Evolutionary conservation across 495 filamentous ascomycete genomes (phyloP).

Genomic region (Aspergillus bridgeri): DNA sequence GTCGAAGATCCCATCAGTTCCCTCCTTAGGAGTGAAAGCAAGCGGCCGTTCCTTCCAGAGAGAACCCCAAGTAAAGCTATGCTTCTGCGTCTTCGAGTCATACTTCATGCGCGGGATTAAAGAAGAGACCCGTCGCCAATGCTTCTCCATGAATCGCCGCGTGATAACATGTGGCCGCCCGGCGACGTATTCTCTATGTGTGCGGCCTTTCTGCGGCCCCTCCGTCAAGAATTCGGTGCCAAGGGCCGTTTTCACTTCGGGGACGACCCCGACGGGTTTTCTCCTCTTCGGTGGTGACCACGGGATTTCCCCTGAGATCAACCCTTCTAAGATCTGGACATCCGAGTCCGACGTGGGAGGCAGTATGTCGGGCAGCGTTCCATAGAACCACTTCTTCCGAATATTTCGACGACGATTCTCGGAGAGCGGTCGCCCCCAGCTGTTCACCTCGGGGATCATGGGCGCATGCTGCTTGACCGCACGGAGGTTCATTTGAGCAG

Average conservation of each 20-base stretch:
- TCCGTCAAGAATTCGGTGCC: constrained; percentile 22
- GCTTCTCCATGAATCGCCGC: constrained; percentile 40
- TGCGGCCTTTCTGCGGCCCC: constrained; percentile 34
- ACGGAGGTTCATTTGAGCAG: constrained; percentile 22
- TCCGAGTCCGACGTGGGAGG: constrained; percentile 70
- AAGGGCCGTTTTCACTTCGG: constrained; percentile 8
- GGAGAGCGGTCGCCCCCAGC: constrained; percentile 59
- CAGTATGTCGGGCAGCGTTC: constrained; percentile 52
- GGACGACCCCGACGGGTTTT: constrained; percentile 11
- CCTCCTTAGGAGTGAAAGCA: background rate
- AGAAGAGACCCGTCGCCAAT: constrained; percentile 42
- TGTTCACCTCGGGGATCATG: constrained; percentile 55
- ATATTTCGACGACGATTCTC: constrained; percentile 54
- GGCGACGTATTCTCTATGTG: constrained; percentile 27
- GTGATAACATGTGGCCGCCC: constrained; percentile 43
- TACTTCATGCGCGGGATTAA: constrained; percentile 35
- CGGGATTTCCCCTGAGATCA: constrained; percentile 51
- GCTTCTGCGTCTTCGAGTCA: constrained; percentile 17
- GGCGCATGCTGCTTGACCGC: constrained; percentile 42
- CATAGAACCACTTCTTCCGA: constrained; percentile 56
- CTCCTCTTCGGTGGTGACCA: constrained; percentile 41
- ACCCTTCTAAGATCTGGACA: constrained; percentile 56
- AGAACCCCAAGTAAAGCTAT: constrained; percentile 27
- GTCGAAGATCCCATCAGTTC: background rate
- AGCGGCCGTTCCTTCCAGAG: constrained; percentile 15